Conservation (phyloP, 805 yeast genomes). For the Sugiyamaella smithiae region DNA sequence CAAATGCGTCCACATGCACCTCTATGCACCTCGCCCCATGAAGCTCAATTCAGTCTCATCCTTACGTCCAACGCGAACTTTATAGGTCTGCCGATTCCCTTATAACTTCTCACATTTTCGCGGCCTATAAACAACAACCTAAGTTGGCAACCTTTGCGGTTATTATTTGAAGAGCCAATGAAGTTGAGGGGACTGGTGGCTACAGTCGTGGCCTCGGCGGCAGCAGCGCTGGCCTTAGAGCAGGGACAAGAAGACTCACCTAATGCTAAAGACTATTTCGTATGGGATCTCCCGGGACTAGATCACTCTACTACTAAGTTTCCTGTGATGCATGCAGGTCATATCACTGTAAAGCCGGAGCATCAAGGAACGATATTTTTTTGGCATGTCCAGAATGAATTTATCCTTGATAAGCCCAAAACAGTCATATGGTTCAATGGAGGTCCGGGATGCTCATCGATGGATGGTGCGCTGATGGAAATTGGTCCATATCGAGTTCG, state of each 20-base stretch:
- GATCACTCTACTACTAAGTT: conserved; percentile 24
- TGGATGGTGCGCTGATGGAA: conserved; percentile 96
- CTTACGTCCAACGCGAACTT: too few relatives aligned
- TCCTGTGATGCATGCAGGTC: conserved; percentile 51
- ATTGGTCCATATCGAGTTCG: conserved; percentile 79
- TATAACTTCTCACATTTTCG: too few relatives aligned
- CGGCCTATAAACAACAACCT: too few relatives aligned
- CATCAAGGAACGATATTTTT: conserved; percentile 65
- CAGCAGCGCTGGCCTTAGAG: not conserved
- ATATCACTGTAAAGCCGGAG: conserved; percentile 53
- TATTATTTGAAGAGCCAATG: too few relatives aligned
- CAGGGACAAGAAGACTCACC: too few relatives aligned
- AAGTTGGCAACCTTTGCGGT: too few relatives aligned
- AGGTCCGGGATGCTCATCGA: conserved; percentile 97
- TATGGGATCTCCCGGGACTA: conserved; percentile 34
- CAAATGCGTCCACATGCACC: too few relatives aligned
- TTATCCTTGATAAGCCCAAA: conserved; percentile 31
- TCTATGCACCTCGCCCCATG: too few relatives aligned
- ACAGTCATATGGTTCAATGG: conserved; percentile 88
- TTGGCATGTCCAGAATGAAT: conserved; percentile 57
- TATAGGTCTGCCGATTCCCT: too few relatives aligned
- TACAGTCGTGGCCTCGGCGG: not conserved
- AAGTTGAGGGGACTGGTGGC: not conserved
- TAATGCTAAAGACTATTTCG: conserved; percentile 31
- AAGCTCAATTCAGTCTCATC: too few relatives aligned